Evolutionary conservation across 768 basidiomycete genomes (phyloP).

Genomic region (Pleurotus giganteus): DNA sequence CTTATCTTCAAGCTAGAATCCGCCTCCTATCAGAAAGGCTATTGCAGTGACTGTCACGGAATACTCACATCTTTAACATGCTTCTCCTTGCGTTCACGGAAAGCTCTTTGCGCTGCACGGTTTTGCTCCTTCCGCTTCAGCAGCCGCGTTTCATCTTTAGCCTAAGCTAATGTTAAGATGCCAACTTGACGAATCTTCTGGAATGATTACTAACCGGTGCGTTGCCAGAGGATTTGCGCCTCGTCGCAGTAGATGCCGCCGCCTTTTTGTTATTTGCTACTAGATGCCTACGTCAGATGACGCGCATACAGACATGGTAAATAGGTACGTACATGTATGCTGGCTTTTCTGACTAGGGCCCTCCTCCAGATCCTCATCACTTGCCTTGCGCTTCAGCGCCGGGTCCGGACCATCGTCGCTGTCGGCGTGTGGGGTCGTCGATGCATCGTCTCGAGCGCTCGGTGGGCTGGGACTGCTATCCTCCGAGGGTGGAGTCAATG

Average conservation of each 20-base stretch:
- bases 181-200: slow-evolving; percentile 2
- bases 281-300: not conserved
- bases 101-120: slow-evolving; percentile 94
- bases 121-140: slow-evolving; percentile 97
- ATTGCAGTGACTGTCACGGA: slow-evolving; percentile 6
- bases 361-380: slow-evolving; percentile 53
- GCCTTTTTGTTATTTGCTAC: slow-evolving; percentile 25
- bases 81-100: slow-evolving; percentile 95
- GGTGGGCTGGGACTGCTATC: slow-evolving; percentile 81
- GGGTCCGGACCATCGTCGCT: slow-evolving; percentile 45
- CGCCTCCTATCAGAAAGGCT: slow-evolving; percentile 4
- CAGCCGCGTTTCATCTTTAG: slow-evolving; percentile 71
- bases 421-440: slow-evolving; percentile 17
- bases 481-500: slow-evolving; percentile 62
- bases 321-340: slow-evolving; percentile 50
- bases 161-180: slow-evolving; percentile 21
- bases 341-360: slow-evolving; percentile 67
- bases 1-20: slow-evolving; percentile 80
- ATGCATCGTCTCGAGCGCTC: slow-evolving; percentile 34
- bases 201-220: slow-evolving; percentile 7
- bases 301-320: slow-evolving; percentile 10
- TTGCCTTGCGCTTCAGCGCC: slow-evolving; percentile 76
- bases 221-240: slow-evolving; percentile 16
- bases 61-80: slow-evolving; percentile 91
- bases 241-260: slow-evolving; percentile 14